Percentiles rank a stretch among this genome's conserved stretches.
Evolutionary conservation across 1,284 basidiomycete species (phyloP).

Genomic region (Taiwanofungus camphoratus): DNA sequence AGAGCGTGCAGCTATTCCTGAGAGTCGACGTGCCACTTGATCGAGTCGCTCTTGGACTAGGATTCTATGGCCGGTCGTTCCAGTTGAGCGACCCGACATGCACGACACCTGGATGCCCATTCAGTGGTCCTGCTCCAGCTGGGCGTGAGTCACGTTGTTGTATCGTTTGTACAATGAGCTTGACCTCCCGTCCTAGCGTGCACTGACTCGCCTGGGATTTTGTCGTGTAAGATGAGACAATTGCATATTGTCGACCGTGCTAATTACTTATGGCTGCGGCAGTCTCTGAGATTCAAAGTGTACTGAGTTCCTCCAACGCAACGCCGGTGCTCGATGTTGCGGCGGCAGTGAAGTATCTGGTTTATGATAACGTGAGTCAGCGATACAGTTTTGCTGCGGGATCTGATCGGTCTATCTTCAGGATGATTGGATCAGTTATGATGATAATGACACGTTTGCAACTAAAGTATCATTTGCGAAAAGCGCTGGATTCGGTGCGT

Average conservation of each 20-base stretch:
- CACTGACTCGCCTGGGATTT: constrained; percentile 10
- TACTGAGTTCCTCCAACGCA: neutral
- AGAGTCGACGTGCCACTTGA: constrained; percentile 12
- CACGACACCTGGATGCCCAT: constrained; percentile 8
- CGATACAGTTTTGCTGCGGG: too few species aligned
- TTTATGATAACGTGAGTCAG: constrained; percentile 3
- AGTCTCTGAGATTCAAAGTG: constrained; percentile 5
- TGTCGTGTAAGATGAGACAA: constrained; percentile 12
- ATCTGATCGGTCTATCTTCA: neutral
- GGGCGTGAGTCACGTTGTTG: too few species aligned
- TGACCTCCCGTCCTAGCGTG: too few species aligned
- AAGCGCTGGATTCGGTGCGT: too few species aligned
- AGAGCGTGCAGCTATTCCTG: constrained; percentile 14
- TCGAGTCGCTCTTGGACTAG: constrained; percentile 11
- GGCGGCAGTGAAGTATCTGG: constrained; percentile 10
- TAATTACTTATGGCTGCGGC: too few species aligned
- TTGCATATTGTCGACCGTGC: constrained; percentile 1
- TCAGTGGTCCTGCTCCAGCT: constrained; percentile 8
- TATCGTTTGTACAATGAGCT: too few species aligned
- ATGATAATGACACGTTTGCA: constrained; percentile 11
- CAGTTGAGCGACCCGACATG: constrained; percentile 2
- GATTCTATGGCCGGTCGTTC: constrained; percentile 16
- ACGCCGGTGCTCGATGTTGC: constrained; percentile 6
- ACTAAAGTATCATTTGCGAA: too few species aligned
- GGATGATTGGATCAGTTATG: constrained; percentile 12